Evolutionary conservation across 192 early-diverging fungal species (phyloP), one percentile per base, ranked within the genome.

Genomic region (Phlyctochytrium arcticum): DNA sequence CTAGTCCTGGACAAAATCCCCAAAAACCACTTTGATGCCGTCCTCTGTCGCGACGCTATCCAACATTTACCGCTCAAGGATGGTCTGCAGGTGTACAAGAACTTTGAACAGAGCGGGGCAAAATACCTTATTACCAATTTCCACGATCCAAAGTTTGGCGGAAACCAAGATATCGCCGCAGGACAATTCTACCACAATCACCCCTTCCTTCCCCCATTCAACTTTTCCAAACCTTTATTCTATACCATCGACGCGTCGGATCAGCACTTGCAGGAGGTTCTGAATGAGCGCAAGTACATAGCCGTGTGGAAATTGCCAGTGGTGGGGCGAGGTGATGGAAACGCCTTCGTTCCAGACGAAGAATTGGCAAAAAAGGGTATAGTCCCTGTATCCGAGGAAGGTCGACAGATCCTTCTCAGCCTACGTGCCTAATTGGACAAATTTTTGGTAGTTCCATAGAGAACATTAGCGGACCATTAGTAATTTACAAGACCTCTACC

Each of bases 51-150:
- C 26, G 67, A 69, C 33, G 67, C 67, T 24, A 54, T 69, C 3
- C 67, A 69, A 5, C 67, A 69, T 35, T 19, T 60, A 9, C 37
- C 66, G 23, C 66, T 71, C 29, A 3, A 69, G 29, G 67, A 69
- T 57, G 67, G 67, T n/a, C 0, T 69, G 67, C 30, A 57, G 21
- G 34, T 53, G 9, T 26, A 39, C 29, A 57, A 2, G 32, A 71
- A 71, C 4, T 60, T 69, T 71, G 48, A 69, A 47, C 6, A 1
- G 17, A 56, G 48, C 56, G 39, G 67, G 0, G 67, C 67, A 32
- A 69, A 69, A 36, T 70, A 70, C 37, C 54, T 69, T 12, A 37
- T 71, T 7, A 69, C 68, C 32, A 69, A 37, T 21, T 69, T 36
- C 65, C 66, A 70, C 65, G 23, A 67, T 21, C 31, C 31, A 6